phyloP scores from a whole-genome alignment of 192 early-diverging fungal species.

The Obelidium mucronatum region DNA sequence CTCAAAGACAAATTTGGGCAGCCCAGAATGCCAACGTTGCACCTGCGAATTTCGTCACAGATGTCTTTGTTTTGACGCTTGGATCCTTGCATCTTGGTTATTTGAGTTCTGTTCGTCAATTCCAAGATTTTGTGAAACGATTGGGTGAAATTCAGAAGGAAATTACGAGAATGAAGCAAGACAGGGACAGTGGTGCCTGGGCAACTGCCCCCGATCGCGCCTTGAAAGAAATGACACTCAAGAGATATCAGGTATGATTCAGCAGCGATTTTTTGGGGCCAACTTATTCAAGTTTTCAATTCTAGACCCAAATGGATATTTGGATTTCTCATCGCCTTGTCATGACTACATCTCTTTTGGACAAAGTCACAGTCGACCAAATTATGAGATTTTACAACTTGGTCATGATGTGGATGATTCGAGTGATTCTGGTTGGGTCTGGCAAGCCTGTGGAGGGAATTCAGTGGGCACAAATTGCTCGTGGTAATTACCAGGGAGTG shows the following conservation, averaged over 20 bases:
- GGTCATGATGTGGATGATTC: conserved; percentile 88
- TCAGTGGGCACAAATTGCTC: conserved; percentile 43
- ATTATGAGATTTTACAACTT: conserved; percentile 84
- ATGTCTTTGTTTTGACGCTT: conserved; percentile 86
- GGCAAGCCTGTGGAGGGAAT: conserved; percentile 24
- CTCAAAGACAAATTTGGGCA: conserved; percentile 22
- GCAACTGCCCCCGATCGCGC: conserved; percentile 27
- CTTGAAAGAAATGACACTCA: conserved; percentile 55
- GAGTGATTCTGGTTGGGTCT: conserved; percentile 58
- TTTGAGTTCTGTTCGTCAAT: conserved; percentile 74
- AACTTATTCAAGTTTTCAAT: no score
- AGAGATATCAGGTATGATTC: conserved; percentile 60
- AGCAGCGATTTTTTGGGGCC: no score
- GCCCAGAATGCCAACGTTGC: conserved; percentile 12
- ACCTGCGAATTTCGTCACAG: conserved; percentile 84
- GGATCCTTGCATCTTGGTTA: conserved; percentile 82
- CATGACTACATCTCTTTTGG: conserved; percentile 78
- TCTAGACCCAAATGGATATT: conserved; percentile 69
- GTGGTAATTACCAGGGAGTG: conserved; percentile 41
- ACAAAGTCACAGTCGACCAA: conserved; percentile 71
- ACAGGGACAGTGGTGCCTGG: conserved; percentile 56
- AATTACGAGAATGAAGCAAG: conserved; percentile 65
- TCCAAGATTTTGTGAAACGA: conserved; percentile 70
- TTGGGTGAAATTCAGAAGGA: conserved; percentile 75
- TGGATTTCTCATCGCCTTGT: conserved; percentile 73